These are phyloP conservation scores for Lepidium didymum DNA, from an alignment of 345 rosid species.

Conservation along the genomic window DNA sequence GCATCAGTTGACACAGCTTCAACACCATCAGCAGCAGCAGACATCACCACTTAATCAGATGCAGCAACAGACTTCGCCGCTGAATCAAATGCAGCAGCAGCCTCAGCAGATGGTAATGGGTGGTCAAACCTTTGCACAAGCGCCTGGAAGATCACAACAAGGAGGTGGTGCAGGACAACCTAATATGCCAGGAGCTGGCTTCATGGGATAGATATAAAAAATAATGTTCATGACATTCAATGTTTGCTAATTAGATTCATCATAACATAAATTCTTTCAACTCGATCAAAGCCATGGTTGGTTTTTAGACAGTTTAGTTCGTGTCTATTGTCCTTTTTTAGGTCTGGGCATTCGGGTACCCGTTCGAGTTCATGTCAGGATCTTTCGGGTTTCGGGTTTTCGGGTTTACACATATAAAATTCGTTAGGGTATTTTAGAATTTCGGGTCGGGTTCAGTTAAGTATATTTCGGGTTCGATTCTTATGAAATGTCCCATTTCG, in stretches of 20 bases:
- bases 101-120: slow-evolving; percentile 76
- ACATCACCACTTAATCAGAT: slow-evolving; percentile 18
- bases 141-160: slow-evolving; percentile 60
- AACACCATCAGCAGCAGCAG: slow-evolving; percentile 35
- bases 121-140: slow-evolving; percentile 65
- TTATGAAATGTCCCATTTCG: too few relatives aligned
- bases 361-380: too few relatives aligned
- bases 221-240: not conserved
- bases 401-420: too few relatives aligned
- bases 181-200: slow-evolving; percentile 70
- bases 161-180: slow-evolving; percentile 37
- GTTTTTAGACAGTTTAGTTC: not conserved
- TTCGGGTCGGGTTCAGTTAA: too few relatives aligned
- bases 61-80: slow-evolving; percentile 26
- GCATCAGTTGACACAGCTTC: slow-evolving; percentile 31
- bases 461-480: too few relatives aligned
- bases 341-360: too few relatives aligned
- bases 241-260: slow-evolving; percentile 2
- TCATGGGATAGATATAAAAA: slow-evolving; percentile 33
- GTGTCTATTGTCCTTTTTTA: not conserved
- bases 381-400: too few relatives aligned
- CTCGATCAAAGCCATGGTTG: slow-evolving; percentile 3
- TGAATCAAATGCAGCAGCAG: slow-evolving; percentile 41
- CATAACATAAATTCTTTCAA: not conserved
- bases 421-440: too few relatives aligned